Conservation (phyloP, 2,329 filamentous ascomycete genomes). For the Fusarium napiforme region DNA sequence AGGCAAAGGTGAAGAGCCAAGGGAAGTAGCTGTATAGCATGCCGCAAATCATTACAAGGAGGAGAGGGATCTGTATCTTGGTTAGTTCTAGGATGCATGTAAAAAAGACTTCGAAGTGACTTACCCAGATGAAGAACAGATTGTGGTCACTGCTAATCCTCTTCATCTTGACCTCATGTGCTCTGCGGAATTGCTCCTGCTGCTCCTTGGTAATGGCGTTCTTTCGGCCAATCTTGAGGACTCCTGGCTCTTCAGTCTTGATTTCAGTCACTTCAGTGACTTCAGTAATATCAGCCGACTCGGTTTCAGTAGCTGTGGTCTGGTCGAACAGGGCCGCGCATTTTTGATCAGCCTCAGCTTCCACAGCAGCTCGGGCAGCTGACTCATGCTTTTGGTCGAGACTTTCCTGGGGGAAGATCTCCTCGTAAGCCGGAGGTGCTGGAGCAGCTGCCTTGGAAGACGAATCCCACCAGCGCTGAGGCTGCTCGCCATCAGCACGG, state of each 20-base stretch:
- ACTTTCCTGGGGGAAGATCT: conserved; percentile 73
- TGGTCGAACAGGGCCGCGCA: conserved; percentile 65
- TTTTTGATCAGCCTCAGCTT: conserved; percentile 68
- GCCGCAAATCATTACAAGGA: conserved; percentile 59
- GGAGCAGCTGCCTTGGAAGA: conserved; percentile 62
- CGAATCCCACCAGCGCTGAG: conserved; percentile 72
- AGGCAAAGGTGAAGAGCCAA: conserved; percentile 54
- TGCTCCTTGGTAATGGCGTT: conserved; percentile 73
- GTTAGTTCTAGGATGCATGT: conserved; percentile 30
- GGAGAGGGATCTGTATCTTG: conserved; percentile 59
- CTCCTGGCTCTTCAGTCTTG: conserved; percentile 53
- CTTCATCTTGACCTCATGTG: conserved; percentile 71
- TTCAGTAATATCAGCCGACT: conserved; percentile 49
- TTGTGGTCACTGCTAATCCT: conserved; percentile 71
- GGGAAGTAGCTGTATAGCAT: conserved; percentile 65
- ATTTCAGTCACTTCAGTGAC: conserved; percentile 51
- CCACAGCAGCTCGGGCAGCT: conserved; percentile 67
- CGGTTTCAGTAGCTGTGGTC: conserved; percentile 47
- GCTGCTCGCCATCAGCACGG: conserved; percentile 58
- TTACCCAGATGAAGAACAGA: conserved; percentile 76
- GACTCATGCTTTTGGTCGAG: conserved; percentile 67
- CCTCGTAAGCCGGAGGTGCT: conserved; percentile 80
- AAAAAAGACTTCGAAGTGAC: conserved; percentile 31
- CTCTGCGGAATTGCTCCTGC: conserved; percentile 70
- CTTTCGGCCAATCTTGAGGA: conserved; percentile 71